Evolutionary conservation across 2,329 filamentous ascomycete species (phyloP).

Genomic region (Colletotrichum sojae): DNA sequence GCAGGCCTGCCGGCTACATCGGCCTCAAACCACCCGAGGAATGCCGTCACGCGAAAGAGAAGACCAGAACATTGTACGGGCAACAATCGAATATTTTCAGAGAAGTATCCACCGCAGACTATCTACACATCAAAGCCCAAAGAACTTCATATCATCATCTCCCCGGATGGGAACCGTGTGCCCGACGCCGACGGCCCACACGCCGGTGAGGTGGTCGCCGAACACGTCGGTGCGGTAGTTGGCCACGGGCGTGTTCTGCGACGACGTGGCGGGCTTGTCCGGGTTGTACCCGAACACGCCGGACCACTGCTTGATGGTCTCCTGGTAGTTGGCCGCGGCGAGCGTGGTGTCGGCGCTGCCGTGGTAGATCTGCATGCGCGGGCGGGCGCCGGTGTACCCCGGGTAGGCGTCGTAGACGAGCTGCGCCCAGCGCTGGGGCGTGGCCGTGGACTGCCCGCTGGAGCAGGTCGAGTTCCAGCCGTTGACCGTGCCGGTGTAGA

Average conservation of each 20-base stretch:
- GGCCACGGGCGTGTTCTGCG: constrained; percentile 52
- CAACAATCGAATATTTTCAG: constrained; percentile 2
- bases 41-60: not conserved
- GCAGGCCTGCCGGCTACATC: too few relatives aligned
- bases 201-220: constrained; percentile 49
- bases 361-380: constrained; percentile 73
- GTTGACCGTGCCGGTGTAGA: constrained; percentile 58
- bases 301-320: constrained; percentile 71
- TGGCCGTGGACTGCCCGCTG: constrained; percentile 61
- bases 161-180: constrained; percentile 39
- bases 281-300: constrained; percentile 60
- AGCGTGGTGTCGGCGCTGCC: constrained; percentile 66
- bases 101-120: not conserved
- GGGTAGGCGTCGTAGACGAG: constrained; percentile 63
- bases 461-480: constrained; percentile 70
- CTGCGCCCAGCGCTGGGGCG: constrained; percentile 58
- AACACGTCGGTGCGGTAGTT: constrained; percentile 58
- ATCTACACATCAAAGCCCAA: constrained; percentile 17
- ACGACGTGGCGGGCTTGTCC: constrained; percentile 48
- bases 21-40: too few relatives aligned
- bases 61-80: not conserved
- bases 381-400: constrained; percentile 62
- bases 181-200: constrained; percentile 48
- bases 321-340: constrained; percentile 67
- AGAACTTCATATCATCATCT: constrained; percentile 39